Evolutionary conservation across 208 protist genomes (phyloP), one percentile per base, ranked within the genome.

Genomic region (Acanthamoeba lenticulata): DNA sequence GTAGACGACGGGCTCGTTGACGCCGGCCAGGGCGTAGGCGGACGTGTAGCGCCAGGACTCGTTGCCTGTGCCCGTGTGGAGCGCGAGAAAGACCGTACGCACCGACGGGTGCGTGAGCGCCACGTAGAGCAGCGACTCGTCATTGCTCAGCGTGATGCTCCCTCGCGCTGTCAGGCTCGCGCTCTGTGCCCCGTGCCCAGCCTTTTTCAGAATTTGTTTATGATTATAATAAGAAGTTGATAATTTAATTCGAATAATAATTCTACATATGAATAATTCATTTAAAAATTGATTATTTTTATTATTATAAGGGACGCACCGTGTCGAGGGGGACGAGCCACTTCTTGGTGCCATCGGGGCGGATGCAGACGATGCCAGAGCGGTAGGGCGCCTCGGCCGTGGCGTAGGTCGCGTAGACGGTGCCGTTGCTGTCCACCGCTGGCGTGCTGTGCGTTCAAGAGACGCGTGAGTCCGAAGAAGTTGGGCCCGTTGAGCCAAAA

Each of bases 391-490:
- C 1, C 13, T 29, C 17, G 3, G 40, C 9, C 1, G 38, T 83
- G 7, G 72, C 72, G 40, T 83, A 83, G 24, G 72, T 49, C 24
- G 42, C 72, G 24, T 83, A 83, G 38, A 83, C 72, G 24, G 72
- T 52, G 4, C 72, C 72, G 72, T 83, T 83, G 42, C 72, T 83
- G 40, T 83, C 72, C 38, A 83, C 72, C 7, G 72, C 72, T 15
- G 72, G 72, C 34, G 72, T 49, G 5, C 72, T 83, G 42, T 44
- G 9, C 4, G 9, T 27, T 60, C 27, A n/a, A n/a, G n/a, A n/a
- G n/a, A n/a, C n/a, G n/a, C n/a, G n/a, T n/a, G n/a, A n/a, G n/a
- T n/a, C n/a, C n/a, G n/a, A n/a, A n/a, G n/a, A n/a, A n/a, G n/a
- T n/a, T n/a, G n/a, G n/a, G n/a, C n/a, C n/a, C n/a, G n/a, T n/a